phyloP scores from a whole-genome alignment of 768 basidiomycete species.

The Artomyces pyxidatus region DNA sequence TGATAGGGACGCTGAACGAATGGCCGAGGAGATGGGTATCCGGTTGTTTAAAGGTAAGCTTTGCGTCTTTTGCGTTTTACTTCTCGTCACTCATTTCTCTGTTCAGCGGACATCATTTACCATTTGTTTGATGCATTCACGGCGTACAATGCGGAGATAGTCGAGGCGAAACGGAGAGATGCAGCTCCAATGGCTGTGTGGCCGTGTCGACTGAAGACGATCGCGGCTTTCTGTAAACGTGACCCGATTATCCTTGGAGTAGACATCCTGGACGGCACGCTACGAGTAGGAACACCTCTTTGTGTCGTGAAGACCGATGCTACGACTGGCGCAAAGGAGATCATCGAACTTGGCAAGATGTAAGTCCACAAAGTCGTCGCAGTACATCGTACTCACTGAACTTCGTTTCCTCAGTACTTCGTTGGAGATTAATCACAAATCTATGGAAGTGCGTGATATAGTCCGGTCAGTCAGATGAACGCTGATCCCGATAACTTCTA shows the following conservation, averaged over 20 bases:
- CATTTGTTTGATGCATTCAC: constrained; percentile 96
- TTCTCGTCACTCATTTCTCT: neutral
- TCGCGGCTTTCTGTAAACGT: constrained; percentile 92
- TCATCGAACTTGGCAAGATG: constrained; percentile 92
- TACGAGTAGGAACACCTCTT: constrained; percentile 89
- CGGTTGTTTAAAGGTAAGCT: constrained; percentile 82
- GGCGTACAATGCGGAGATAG: constrained; percentile 85
- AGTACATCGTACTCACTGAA: neutral
- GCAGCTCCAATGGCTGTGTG: constrained; percentile 94
- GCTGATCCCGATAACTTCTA: neutral
- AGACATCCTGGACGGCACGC: constrained; percentile 87
- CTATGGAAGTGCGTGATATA: constrained; percentile 53
- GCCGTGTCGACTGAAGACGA: constrained; percentile 90
- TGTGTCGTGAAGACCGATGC: constrained; percentile 93
- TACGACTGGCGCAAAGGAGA: constrained; percentile 80
- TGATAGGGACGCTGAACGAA: constrained; percentile 85
- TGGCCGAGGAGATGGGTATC: constrained; percentile 94
- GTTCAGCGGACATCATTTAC: constrained; percentile 93
- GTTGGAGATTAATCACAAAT: constrained; percentile 95
- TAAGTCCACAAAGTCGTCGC: constrained; percentile 31
- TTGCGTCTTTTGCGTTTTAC: neutral
- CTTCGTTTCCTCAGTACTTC: constrained; percentile 57
- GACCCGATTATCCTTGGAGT: constrained; percentile 97
- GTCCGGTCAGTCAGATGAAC: neutral
- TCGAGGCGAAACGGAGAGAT: constrained; percentile 85